Percentiles rank a stretch among this genome's conserved stretches.
Conservation (phyloP, 768 basidiomycete species). For the Boletus edulis region DNA sequence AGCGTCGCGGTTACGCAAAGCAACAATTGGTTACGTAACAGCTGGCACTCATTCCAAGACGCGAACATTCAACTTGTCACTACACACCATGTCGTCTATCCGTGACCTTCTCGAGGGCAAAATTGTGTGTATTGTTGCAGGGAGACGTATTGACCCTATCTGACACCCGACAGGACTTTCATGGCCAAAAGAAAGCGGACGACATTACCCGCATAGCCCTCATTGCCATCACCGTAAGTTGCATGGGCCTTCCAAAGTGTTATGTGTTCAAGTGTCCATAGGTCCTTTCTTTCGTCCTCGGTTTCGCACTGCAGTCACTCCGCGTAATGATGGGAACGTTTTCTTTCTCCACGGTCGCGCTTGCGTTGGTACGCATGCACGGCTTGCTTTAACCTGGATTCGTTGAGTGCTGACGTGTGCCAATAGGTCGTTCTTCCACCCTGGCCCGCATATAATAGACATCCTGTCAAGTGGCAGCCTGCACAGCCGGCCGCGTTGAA, state of each 20-base stretch:
- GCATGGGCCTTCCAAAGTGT: background rate
- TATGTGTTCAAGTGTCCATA: conserved; percentile 1
- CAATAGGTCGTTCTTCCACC: conserved; percentile 60
- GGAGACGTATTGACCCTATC: background rate
- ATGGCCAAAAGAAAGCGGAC: conserved; percentile 30
- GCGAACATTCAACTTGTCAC: conserved; percentile 6
- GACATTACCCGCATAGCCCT: conserved; percentile 22
- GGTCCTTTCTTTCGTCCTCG: conserved; percentile 30
- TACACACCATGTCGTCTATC: conserved; percentile 22
- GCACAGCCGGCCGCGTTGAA: conserved; percentile 21
- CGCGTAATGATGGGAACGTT: conserved; percentile 24
- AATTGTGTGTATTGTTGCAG: conserved; percentile 21
- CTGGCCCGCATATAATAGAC: conserved; percentile 50
- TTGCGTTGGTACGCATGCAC: conserved; percentile 20
- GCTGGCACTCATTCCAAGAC: background rate
- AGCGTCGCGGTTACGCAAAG: background rate
- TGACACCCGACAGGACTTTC: conserved; percentile 27
- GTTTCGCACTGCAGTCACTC: conserved; percentile 29
- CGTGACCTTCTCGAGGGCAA: conserved; percentile 30
- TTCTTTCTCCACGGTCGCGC: conserved; percentile 14
- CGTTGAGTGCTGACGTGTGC: background rate
- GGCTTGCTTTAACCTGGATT: too few relatives aligned
- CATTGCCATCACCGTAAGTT: conserved; percentile 25
- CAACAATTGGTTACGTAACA: conserved; percentile 18
- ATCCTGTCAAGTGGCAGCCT: conserved; percentile 23